Percentiles rank a stretch among this genome's conserved stretches.
phyloP scores from a whole-genome alignment of 306 rosid species.

The Cyclanthera cordifolia region DNA sequence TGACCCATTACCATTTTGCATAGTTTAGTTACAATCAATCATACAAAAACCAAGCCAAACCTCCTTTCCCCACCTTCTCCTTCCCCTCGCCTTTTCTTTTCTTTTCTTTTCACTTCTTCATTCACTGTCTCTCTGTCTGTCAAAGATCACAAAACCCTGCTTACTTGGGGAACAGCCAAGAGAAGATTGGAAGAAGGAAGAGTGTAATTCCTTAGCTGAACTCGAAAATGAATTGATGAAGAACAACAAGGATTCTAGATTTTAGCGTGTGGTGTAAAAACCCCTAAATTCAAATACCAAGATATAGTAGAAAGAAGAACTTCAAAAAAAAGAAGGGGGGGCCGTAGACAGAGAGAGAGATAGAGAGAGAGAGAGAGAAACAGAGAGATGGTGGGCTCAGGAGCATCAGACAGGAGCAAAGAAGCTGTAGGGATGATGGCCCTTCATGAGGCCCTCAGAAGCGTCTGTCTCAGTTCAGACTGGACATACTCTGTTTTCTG shows the following conservation, averaged over 20 bases:
- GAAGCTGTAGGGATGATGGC: conserved; percentile 99
- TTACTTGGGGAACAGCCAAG: conserved; percentile 31
- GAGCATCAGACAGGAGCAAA: conserved; percentile 91
- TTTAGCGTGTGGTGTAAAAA: conserved; percentile 14
- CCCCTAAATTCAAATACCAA: not conserved
- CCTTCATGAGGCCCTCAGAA: conserved; percentile 99
- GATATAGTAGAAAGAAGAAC: conserved; percentile 8
- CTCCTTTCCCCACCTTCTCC: conserved; percentile 4
- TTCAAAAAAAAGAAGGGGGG: too few relatives aligned
- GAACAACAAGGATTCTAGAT: conserved; percentile 4
- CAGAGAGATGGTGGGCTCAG: conserved; percentile 99
- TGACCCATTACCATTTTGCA: conserved; percentile 12
- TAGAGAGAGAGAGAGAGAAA: not conserved
- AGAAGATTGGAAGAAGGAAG: not conserved
- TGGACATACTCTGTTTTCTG: conserved; percentile 99
- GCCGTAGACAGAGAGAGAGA: too few relatives aligned
- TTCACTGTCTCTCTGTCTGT: conserved; percentile 13
- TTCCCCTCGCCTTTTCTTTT: not conserved
- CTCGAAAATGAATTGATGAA: conserved; percentile 1
- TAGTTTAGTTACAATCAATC: conserved; percentile 10
- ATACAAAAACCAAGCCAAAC: conserved; percentile 10
- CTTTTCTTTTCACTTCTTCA: not conserved
- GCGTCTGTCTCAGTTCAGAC: conserved; percentile 52
- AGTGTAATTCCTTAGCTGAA: too few relatives aligned
- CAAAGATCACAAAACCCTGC: conserved; percentile 22